Base-by-base conservation (phyloP, 2,329 filamentous ascomycete genomes). In the Apiospora aurea region DNA sequence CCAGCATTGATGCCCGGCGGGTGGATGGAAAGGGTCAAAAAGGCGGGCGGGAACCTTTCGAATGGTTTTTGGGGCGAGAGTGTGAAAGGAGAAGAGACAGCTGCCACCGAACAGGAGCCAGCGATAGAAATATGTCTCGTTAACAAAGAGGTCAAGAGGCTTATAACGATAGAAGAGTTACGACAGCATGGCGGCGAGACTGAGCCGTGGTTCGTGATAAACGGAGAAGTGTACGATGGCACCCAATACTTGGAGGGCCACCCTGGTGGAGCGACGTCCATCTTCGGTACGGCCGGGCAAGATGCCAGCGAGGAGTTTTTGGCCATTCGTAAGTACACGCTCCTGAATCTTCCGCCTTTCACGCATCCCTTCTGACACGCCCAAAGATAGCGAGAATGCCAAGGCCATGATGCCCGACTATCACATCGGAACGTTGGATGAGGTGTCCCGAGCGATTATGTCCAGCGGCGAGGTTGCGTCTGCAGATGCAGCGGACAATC, bases 11-110 rank as follows among this genome's bases (percentile, higher is more conserved):
- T 92, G 75, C 87, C 92, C 0, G 93, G 93, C 18, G 95, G 95
- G 0, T 98, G 95, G 95, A 97, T 98, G 95, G 94, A 97, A 78
- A 87, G 92, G 21, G 92, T 96, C 34, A 97, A 97, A 82, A 94
- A 94, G 75, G 86, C 87, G 0, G 95, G 95, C 1, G 94, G 94
- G 0, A 91, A 97, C 78, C 84, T 97, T 24, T 85, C 87, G 8
- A 97, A 97, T 76, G 93, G 94, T 0, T 92, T 91, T 78, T 97
- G 95, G 94, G 95, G 95, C 10, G 94, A 97, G 79, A 90, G 85
- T 73, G 81, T 90, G 49, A 85, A 87, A 2, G 89, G 88, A 0
- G 87, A 87, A 72, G 82, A 82, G 29, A 83, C 85, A 7, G 79
- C 81, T 0, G 75, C 77, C 2, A 80, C 80, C 43, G 80, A 83